Conservation (phyloP, 2,329 filamentous ascomycete genomes). For the Hawksworthiomyces lignivorus region DNA sequence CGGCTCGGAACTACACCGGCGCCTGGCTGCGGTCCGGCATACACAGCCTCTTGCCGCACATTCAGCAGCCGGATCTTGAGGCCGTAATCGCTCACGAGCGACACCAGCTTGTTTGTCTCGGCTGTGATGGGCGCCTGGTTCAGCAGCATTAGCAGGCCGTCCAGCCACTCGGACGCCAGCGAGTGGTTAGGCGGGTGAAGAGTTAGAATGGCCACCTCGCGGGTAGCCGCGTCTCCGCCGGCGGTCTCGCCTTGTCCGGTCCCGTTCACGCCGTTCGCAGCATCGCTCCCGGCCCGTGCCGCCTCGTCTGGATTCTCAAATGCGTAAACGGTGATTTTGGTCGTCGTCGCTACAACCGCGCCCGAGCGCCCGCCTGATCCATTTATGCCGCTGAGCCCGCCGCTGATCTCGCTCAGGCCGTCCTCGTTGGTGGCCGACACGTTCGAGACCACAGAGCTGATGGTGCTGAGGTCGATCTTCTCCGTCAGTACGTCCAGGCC, state of each 20-base stretch:
- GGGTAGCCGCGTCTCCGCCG: neutral
- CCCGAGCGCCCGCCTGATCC: conserved; percentile 1
- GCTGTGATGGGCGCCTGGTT: conserved; percentile 95
- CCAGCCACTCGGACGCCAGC: conserved; percentile 90
- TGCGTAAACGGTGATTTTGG: conserved; percentile 88
- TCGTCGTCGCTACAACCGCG: conserved; percentile 43
- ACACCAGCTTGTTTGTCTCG: conserved; percentile 85
- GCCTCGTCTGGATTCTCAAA: conserved; percentile 41
- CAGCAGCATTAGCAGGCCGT: conserved; percentile 88
- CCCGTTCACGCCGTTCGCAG: conserved; percentile 21
- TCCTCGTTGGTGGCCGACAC: conserved; percentile 61
- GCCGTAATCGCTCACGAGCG: conserved; percentile 80
- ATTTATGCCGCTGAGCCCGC: neutral
- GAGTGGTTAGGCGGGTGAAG: conserved; percentile 74
- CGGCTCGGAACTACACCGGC: conserved; percentile 71
- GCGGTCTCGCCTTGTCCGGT: conserved; percentile 13
- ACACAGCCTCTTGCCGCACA: conserved; percentile 71
- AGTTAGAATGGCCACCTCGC: conserved; percentile 70
- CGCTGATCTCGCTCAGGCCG: conserved; percentile 34
- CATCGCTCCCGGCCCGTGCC: conserved; percentile 18
- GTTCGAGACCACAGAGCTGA: conserved; percentile 92
- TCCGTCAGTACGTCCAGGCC: conserved; percentile 65
- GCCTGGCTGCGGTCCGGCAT: conserved; percentile 60
- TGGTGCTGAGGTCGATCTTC: conserved; percentile 77
- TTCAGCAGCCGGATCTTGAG: conserved; percentile 89